Evolutionary conservation across 306 rosid genomes (phyloP).

Genomic region (Dryas octopetala): DNA sequence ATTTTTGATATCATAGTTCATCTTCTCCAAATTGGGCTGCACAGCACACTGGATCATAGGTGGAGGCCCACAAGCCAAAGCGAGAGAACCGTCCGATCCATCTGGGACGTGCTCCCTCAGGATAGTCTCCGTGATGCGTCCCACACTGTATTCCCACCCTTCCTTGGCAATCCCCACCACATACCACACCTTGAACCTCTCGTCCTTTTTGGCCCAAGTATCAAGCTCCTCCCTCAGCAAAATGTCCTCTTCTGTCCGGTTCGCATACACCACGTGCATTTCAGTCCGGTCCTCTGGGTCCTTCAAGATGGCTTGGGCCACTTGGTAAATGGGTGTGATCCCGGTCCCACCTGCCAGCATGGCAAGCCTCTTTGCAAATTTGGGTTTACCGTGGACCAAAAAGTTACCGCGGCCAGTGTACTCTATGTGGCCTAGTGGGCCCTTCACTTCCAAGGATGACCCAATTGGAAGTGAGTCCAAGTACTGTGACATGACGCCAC

Average conservation of each 20-base stretch:
- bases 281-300: constrained; percentile 71
- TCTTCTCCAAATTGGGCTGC: constrained; percentile 65
- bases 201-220: constrained; percentile 54
- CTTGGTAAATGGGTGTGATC: constrained; percentile 82
- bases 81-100: constrained; percentile 53
- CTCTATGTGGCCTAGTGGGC: constrained; percentile 86
- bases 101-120: constrained; percentile 59
- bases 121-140: constrained; percentile 56
- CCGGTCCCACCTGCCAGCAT: constrained; percentile 92
- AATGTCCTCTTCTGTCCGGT: constrained; percentile 74
- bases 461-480: constrained; percentile 56
- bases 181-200: constrained; percentile 69
- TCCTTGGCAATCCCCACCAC: constrained; percentile 55
- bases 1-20: constrained; percentile 59
- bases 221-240: constrained; percentile 69
- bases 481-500: constrained; percentile 73
- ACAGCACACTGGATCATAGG: constrained; percentile 79
- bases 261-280: constrained; percentile 75
- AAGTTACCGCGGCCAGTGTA: constrained; percentile 65
- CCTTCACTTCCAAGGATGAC: constrained; percentile 55
- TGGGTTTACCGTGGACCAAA: constrained; percentile 47
- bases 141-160: constrained; percentile 75
- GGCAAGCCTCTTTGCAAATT: constrained; percentile 56
- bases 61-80: constrained; percentile 83
- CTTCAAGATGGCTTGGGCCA: constrained; percentile 66